Conservation (phyloP, 768 basidiomycete genomes). For the Rhodotorula diobovata region DNA sequence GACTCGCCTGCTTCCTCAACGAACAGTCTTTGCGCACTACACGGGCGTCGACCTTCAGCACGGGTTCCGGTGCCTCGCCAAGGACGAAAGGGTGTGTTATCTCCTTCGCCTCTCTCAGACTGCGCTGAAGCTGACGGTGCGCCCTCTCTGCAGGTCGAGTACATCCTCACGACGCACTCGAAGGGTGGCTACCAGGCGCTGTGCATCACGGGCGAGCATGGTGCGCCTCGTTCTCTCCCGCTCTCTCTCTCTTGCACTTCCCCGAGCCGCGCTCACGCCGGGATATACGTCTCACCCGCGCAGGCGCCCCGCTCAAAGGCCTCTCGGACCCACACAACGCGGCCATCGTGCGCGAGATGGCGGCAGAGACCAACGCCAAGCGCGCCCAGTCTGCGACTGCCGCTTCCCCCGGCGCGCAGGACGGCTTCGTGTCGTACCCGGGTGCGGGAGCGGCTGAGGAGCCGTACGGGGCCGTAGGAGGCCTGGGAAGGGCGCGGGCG, state of each 20-base stretch:
- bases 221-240: neutral
- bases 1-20: too few relatives aligned
- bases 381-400: too few relatives aligned
- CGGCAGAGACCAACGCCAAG: neutral
- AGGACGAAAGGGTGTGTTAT: neutral
- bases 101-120: neutral
- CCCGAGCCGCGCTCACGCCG: neutral
- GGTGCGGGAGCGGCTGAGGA: too few relatives aligned
- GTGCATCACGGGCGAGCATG: neutral
- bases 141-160: neutral
- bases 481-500: too few relatives aligned
- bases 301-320: neutral
- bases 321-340: neutral
- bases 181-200: neutral
- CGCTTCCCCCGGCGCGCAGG: too few relatives aligned
- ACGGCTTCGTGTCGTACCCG: too few relatives aligned
- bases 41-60: neutral
- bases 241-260: neutral
- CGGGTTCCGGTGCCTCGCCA: constrained; percentile 11
- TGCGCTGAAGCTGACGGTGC: neutral
- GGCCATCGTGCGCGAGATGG: neutral
- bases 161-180: neutral
- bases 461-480: too few relatives aligned
- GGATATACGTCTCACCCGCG: too few relatives aligned
- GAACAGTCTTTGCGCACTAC: constrained; percentile 14